These are phyloP conservation scores for Dalechampia spathulata DNA, from an alignment of 441 rosid genomes.

Conservation along the genomic window DNA sequence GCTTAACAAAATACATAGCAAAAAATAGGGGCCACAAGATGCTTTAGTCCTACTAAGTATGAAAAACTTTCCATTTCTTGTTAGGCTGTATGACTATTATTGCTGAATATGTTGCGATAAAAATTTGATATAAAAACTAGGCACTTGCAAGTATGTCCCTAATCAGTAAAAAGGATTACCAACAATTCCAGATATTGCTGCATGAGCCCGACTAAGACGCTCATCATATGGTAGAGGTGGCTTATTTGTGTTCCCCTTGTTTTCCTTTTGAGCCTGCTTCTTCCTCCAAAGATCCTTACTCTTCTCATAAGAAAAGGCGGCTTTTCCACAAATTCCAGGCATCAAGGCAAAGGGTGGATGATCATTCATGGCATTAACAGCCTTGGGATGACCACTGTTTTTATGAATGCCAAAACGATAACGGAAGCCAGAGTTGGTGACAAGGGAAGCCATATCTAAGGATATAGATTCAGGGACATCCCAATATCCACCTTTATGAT, in stretches of 20 bases:
- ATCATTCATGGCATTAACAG: conserved; percentile 27
- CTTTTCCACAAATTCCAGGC: conserved; percentile 77
- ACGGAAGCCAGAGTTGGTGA: conserved; percentile 45
- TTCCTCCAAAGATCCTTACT: conserved; percentile 64
- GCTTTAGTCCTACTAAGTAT: too few species aligned
- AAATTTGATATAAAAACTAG: background rate
- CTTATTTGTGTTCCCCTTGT: conserved; percentile 28
- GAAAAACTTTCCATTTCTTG: too few species aligned
- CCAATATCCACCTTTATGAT: conserved; percentile 68
- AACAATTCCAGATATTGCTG: conserved; percentile 59
- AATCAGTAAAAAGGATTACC: conserved; percentile 29
- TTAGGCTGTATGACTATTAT: too few species aligned
- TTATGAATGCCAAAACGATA: conserved; percentile 68
- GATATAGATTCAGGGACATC: conserved; percentile 77
- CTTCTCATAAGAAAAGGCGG: conserved; percentile 65
- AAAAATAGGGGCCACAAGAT: too few species aligned
- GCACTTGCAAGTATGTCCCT: too few species aligned
- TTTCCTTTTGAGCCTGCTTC: conserved; percentile 30
- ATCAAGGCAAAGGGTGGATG: conserved; percentile 51
- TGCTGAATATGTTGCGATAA: background rate
- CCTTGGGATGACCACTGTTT: conserved; percentile 46
- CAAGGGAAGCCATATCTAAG: conserved; percentile 55
- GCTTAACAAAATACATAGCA: too few species aligned
- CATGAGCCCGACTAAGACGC: conserved; percentile 60
- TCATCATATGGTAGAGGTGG: conserved; percentile 50